These are phyloP conservation scores for Rhexocercosporidium sp. DNA, from an alignment of 2,329 filamentous ascomycete species.

Conservation along the genomic window DNA sequence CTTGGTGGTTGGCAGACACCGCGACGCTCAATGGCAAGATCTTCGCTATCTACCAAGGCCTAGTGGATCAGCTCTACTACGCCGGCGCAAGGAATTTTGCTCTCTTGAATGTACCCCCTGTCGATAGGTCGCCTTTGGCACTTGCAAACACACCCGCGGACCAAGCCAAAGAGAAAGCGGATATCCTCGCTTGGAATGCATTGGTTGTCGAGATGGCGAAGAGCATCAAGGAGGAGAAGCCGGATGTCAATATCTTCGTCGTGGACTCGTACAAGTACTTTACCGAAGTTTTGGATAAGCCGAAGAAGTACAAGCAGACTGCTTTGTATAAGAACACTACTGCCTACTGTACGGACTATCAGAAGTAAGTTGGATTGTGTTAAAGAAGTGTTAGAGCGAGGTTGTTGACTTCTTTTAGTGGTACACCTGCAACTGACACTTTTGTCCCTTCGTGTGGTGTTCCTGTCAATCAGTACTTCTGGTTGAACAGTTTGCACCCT, in stretches of 20 bases:
- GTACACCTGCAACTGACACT: slow-evolving; percentile 50
- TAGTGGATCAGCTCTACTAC: slow-evolving; percentile 54
- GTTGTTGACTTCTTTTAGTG: slow-evolving; percentile 36
- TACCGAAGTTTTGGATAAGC: slow-evolving; percentile 56
- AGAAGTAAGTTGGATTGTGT: slow-evolving; percentile 49
- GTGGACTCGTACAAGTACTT: slow-evolving; percentile 61
- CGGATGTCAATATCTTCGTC: slow-evolving; percentile 54
- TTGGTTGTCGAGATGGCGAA: slow-evolving; percentile 49
- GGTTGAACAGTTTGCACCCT: slow-evolving; percentile 68
- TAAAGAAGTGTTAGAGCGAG: background rate
- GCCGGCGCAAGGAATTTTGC: slow-evolving; percentile 62
- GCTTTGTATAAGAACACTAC: slow-evolving; percentile 60
- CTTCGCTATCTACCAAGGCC: slow-evolving; percentile 49
- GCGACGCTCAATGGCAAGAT: slow-evolving; percentile 46
- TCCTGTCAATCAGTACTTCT: slow-evolving; percentile 67
- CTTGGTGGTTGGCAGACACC: slow-evolving; percentile 45
- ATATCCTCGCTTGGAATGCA: slow-evolving; percentile 58
- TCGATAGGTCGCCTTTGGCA: slow-evolving; percentile 58
- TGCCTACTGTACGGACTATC: slow-evolving; percentile 58
- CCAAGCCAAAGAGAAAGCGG: slow-evolving; percentile 47
- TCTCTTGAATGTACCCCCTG: slow-evolving; percentile 62
- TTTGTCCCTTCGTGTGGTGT: slow-evolving; percentile 53
- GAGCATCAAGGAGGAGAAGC: slow-evolving; percentile 41
- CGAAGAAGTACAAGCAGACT: slow-evolving; percentile 55
- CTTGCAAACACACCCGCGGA: slow-evolving; percentile 45